Conservation (phyloP, 257 asterid species). For the Nicotiana tomentosiformis region DNA sequence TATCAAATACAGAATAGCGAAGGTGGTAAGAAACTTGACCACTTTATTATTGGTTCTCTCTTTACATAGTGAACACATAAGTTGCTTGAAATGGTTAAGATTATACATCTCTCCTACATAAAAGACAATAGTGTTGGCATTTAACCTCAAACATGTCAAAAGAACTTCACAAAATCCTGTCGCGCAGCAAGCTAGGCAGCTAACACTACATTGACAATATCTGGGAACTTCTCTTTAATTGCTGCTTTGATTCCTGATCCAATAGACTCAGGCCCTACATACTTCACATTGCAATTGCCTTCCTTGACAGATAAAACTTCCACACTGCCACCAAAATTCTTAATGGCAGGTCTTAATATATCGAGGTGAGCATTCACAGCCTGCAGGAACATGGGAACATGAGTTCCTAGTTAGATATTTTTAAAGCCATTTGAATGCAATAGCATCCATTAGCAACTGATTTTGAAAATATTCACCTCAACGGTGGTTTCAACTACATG, state of each 20-base stretch:
- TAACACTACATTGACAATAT: conserved; percentile 57
- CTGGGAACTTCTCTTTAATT: conserved; percentile 86
- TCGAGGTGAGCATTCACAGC: conserved; percentile 78
- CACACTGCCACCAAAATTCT: conserved; percentile 81
- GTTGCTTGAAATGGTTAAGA: background rate
- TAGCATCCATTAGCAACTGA: background rate
- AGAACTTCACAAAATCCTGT: background rate
- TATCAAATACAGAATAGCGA: background rate
- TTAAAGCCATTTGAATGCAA: background rate
- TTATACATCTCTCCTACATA: background rate
- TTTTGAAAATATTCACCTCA: conserved; percentile 40
- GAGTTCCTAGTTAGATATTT: background rate
- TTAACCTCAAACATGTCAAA: background rate
- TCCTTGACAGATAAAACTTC: conserved; percentile 59
- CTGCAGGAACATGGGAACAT: conserved; percentile 29
- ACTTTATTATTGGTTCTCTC: background rate
- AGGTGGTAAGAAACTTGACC: background rate
- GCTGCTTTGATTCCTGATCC: conserved; percentile 93
- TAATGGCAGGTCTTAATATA: conserved; percentile 76
- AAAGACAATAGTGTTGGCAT: background rate
- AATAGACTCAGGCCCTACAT: conserved; percentile 72
- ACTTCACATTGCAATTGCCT: conserved; percentile 61
- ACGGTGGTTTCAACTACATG: conserved; percentile 36
- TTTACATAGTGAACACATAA: background rate
- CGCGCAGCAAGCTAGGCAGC: conserved; percentile 27